These are phyloP conservation scores for Claviceps maximensis DNA, from an alignment of 2,329 filamentous ascomycete genomes.

Conservation along the genomic window DNA sequence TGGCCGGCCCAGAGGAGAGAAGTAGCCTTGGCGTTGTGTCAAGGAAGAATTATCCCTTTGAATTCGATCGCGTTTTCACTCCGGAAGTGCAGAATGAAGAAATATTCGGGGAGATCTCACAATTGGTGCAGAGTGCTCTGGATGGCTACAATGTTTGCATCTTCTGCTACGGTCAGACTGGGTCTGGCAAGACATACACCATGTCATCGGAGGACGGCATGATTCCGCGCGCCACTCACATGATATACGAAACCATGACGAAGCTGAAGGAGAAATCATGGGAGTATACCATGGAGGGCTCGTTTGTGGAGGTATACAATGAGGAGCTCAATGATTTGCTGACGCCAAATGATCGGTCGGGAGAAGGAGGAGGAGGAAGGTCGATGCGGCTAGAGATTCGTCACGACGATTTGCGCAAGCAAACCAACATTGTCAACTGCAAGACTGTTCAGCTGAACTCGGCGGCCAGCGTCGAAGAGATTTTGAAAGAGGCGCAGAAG, in stretches of 20 bases:
- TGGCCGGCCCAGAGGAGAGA: conserved; percentile 72
- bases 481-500: conserved; percentile 66
- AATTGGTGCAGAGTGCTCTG: conserved; percentile 88
- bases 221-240: conserved; percentile 83
- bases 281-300: conserved; percentile 88
- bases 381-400: conserved; percentile 75
- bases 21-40: conserved; percentile 64
- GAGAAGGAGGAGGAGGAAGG: conserved; percentile 58
- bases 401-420: conserved; percentile 70
- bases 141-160: conserved; percentile 99
- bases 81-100: conserved; percentile 66
- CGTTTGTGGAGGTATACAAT: conserved; percentile 96
- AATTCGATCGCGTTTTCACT: conserved; percentile 86
- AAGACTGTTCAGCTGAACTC: conserved; percentile 67
- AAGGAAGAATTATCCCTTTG: conserved; percentile 71
- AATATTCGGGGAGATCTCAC: conserved; percentile 91
- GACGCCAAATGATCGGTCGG: conserved; percentile 40
- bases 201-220: conserved; percentile 90
- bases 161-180: conserved; percentile 96
- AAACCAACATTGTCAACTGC: conserved; percentile 71
- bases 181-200: conserved; percentile 90
- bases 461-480: conserved; percentile 63
- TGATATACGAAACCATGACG: conserved; percentile 84
- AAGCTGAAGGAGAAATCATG: conserved; percentile 82
- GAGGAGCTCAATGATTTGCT: conserved; percentile 90